Evolutionary conservation across 371 early-diverging fungal genomes (phyloP).

Genomic region (Catenaria anguillulae): DNA sequence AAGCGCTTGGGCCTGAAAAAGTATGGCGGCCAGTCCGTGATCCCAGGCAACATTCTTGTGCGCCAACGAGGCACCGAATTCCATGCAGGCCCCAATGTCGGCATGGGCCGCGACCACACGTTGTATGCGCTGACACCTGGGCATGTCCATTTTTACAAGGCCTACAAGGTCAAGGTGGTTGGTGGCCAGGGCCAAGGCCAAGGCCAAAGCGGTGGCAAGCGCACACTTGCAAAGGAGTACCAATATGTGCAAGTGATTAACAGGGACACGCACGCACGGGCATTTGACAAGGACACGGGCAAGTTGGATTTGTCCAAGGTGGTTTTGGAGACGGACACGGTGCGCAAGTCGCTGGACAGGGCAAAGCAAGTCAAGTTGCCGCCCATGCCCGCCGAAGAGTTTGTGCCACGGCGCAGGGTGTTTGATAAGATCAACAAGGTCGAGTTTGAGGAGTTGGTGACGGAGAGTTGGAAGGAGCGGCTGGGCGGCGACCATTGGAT

Average conservation of each 20-base stretch:
- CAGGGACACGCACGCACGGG: neutral
- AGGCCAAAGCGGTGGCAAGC: too few species aligned
- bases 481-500: slow-evolving; percentile 5
- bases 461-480: neutral
- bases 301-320: neutral
- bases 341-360: neutral
- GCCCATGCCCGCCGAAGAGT: neutral
- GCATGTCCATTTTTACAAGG: slow-evolving; percentile 60
- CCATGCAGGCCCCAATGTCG: slow-evolving; percentile 79
- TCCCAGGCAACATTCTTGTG: slow-evolving; percentile 81
- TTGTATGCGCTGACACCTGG: slow-evolving; percentile 67
- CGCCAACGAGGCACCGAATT: slow-evolving; percentile 85
- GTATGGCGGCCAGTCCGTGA: slow-evolving; percentile 60
- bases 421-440: slow-evolving; percentile 2
- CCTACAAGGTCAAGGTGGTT: neutral
- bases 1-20: slow-evolving; percentile 86
- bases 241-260: slow-evolving; percentile 1
- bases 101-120: slow-evolving; percentile 84
- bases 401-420: neutral
- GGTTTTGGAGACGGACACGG: slow-evolving; percentile 1
- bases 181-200: too few species aligned
- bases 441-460: slow-evolving; percentile 2
- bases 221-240: neutral
- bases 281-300: neutral
- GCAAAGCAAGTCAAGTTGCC: neutral